phyloP scores from a whole-genome alignment of 2,329 filamentous ascomycete genomes.

The Fusarium brachygibbosum region DNA sequence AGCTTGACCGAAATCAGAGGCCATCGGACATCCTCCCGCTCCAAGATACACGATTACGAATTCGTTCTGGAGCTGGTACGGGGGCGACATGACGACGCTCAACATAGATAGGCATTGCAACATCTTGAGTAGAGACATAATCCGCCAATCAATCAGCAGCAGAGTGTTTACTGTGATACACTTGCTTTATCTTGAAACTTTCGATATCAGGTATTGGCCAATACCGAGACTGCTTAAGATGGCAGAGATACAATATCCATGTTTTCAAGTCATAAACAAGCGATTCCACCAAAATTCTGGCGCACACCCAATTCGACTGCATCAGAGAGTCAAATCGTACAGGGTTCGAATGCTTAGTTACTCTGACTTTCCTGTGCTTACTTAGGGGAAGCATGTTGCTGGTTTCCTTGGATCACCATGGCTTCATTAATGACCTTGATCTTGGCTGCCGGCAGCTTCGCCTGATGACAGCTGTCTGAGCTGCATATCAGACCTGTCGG shows the following conservation, averaged over 20 bases:
- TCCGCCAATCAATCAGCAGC: constrained; percentile 23
- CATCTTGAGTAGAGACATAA: constrained; percentile 1
- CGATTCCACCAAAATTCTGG: not conserved
- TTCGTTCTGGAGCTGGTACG: constrained; percentile 19
- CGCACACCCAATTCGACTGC: not conserved
- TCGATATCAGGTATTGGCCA: constrained; percentile 7
- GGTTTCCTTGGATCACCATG: not conserved
- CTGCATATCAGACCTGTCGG: constrained; percentile 17
- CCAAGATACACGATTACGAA: constrained; percentile 27
- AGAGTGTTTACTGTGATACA: constrained; percentile 9
- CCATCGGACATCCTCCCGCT: constrained; percentile 16
- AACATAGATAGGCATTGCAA: constrained; percentile 36
- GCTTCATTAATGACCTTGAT: not conserved
- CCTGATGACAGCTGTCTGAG: not conserved
- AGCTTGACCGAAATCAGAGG: constrained; percentile 28
- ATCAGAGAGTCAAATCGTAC: not conserved
- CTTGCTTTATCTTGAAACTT: constrained; percentile 24
- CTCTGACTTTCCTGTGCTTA: not conserved
- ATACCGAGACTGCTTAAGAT: constrained; percentile 3
- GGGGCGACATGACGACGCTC: constrained; percentile 23
- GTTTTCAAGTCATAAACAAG: not conserved
- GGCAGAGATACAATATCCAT: constrained; percentile 10
- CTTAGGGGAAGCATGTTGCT: not conserved
- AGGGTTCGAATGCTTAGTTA: not conserved
- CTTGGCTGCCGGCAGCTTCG: not conserved